Percentiles rank a stretch among this genome's conserved stretches.
These are phyloP conservation scores for Phoma sp. DNA, from an alignment of 2,329 filamentous ascomycete species.

Conservation along the genomic window DNA sequence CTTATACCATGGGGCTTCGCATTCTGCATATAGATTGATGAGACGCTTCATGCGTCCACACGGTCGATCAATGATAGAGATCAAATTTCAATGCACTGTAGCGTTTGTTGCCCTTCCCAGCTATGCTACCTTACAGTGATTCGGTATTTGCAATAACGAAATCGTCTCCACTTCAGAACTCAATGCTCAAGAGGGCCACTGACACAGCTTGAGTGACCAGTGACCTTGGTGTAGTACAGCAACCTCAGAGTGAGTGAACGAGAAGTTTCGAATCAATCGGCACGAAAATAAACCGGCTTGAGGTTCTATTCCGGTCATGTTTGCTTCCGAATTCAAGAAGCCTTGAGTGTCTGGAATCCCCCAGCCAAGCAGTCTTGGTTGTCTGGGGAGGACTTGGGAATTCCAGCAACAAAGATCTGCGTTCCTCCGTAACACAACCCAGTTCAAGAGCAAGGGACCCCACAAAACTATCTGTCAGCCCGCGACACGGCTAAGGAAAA, in stretches of 20 bases:
- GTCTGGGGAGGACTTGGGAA: not conserved
- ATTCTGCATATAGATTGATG: constrained; percentile 22
- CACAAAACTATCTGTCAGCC: not conserved
- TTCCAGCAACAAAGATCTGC: not conserved
- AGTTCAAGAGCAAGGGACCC: not conserved
- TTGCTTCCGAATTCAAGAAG: constrained; percentile 5
- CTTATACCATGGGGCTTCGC: constrained; percentile 18
- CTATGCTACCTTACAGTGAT: not conserved
- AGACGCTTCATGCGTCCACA: constrained; percentile 10
- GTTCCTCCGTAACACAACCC: not conserved
- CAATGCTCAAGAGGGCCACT: not conserved
- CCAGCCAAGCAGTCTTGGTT: constrained; percentile 20
- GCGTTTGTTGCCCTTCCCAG: constrained; percentile 29
- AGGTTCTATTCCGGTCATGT: not conserved
- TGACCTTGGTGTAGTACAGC: not conserved
- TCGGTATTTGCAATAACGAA: not conserved
- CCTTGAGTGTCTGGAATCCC: constrained; percentile 15
- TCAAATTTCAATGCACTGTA: constrained; percentile 25
- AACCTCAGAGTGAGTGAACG: not conserved
- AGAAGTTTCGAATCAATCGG: constrained; percentile 12
- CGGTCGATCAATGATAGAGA: constrained; percentile 18
- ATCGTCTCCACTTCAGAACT: not conserved
- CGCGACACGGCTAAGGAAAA: not conserved
- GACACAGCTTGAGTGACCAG: not conserved
- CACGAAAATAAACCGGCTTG: not conserved